Evolutionary conservation across 192 early-diverging fungal species (phyloP).

Genomic region (Linnemannia exigua): DNA sequence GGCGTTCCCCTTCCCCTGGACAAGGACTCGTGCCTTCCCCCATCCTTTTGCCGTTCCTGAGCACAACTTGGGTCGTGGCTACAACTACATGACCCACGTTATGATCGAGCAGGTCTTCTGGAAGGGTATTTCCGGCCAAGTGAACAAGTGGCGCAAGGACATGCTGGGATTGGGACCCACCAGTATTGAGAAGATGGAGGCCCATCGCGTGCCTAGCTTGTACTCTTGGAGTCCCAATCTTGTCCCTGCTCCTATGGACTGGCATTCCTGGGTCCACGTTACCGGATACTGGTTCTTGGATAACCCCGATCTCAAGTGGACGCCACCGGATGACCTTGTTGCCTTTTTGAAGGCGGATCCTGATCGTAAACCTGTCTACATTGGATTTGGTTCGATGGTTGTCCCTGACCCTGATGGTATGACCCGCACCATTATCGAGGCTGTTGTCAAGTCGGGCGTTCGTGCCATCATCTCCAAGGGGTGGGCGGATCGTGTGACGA

Average conservation of each 20-base stretch:
- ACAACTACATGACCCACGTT: conserved; percentile 78
- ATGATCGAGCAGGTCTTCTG: conserved; percentile 80
- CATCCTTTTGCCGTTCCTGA: conserved; percentile 77
- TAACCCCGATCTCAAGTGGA: conserved; percentile 72
- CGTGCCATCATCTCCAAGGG: conserved; percentile 80
- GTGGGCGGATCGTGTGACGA: conserved; percentile 72
- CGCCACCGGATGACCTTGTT: conserved; percentile 64
- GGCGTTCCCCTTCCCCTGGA: conserved; percentile 84
- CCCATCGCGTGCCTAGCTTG: conserved; percentile 71
- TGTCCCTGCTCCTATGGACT: conserved; percentile 73
- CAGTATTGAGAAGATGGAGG: conserved; percentile 64
- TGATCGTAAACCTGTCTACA: conserved; percentile 70
- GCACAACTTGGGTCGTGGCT: conserved; percentile 58
- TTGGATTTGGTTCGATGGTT: conserved; percentile 86
- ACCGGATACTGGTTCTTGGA: conserved; percentile 85
- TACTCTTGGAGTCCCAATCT: conserved; percentile 74
- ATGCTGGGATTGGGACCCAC: conserved; percentile 62
- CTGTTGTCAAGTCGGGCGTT: conserved; percentile 72
- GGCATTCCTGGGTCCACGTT: conserved; percentile 77
- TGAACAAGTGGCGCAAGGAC: conserved; percentile 71
- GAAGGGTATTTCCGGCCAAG: conserved; percentile 67
- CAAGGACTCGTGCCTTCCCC: conserved; percentile 78
- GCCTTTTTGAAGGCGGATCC: conserved; percentile 68
- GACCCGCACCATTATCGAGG: conserved; percentile 73
- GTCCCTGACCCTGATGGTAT: conserved; percentile 77